Percentiles rank a stretch among this genome's conserved stretches.
Evolutionary conservation across 1,139 yeast genomes (phyloP).

Genomic region (Nakaseomyces kungkrabaensis): DNA sequence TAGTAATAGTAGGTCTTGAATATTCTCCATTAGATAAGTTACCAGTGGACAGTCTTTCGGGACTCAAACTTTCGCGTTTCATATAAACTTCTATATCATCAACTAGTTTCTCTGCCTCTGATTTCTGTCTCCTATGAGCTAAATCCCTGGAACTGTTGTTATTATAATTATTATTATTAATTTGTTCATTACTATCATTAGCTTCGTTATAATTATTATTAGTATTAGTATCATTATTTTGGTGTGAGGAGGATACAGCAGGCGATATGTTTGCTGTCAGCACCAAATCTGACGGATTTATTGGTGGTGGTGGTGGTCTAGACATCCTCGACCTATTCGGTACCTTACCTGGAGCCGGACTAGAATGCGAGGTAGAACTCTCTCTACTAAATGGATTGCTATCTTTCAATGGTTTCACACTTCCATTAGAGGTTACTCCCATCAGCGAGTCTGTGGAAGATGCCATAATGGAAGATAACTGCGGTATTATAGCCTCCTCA

Average conservation of each 20-base stretch:
- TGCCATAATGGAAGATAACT: background rate
- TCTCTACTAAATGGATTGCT: background rate
- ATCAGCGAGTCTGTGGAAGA: background rate
- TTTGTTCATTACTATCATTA: too few species aligned
- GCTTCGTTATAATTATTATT: too few species aligned
- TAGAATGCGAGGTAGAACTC: background rate
- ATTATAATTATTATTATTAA: background rate
- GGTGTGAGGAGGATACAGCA: background rate
- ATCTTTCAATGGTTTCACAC: background rate
- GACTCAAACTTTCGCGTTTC: background rate
- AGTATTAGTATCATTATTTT: too few species aligned
- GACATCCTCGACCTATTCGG: conserved; percentile 4
- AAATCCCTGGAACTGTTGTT: background rate
- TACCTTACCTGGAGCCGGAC: background rate
- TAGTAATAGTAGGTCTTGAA: background rate
- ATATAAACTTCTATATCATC: conserved; percentile 27
- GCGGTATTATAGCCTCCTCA: background rate
- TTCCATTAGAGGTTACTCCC: background rate
- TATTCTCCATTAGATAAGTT: background rate
- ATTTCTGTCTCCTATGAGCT: conserved; percentile 22
- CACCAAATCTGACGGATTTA: background rate
- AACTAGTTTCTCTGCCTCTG: conserved; percentile 28
- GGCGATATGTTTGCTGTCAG: background rate
- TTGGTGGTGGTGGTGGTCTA: conserved; percentile 12
- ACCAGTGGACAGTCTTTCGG: background rate